Evolutionary conservation across 495 filamentous ascomycete genomes (phyloP).

Genomic region (Aspergillus heteromorphus): DNA sequence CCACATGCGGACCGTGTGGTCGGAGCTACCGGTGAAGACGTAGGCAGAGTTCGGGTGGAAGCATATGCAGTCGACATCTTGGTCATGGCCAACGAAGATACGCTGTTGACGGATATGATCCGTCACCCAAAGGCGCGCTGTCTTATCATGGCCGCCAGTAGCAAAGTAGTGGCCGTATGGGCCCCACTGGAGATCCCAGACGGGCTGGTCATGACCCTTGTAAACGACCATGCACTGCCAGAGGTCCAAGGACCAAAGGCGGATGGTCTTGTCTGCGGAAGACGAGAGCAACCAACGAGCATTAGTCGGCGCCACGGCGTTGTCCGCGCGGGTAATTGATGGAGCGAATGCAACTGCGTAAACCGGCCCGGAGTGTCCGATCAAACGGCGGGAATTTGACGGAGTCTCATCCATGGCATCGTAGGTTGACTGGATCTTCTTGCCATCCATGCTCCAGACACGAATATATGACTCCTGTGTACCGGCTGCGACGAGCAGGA

Average conservation of each 20-base stretch:
- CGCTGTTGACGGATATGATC: constrained; percentile 87
- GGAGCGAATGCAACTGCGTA: constrained; percentile 90
- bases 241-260: constrained; percentile 86
- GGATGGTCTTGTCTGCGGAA: constrained; percentile 78
- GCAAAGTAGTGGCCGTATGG: constrained; percentile 94
- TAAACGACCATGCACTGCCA: constrained; percentile 91
- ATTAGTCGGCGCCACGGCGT: constrained; percentile 50
- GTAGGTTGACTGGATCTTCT: constrained; percentile 48
- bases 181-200: constrained; percentile 86
- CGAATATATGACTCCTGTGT: constrained; percentile 93
- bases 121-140: constrained; percentile 82
- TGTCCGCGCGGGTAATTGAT: constrained; percentile 50
- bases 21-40: constrained; percentile 81
- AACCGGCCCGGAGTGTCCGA: constrained; percentile 86
- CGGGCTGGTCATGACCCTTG: constrained; percentile 80
- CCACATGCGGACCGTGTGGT: constrained; percentile 97
- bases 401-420: constrained; percentile 35
- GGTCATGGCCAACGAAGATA: constrained; percentile 87
- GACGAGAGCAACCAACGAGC: constrained; percentile 76
- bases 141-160: constrained; percentile 80
- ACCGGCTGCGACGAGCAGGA: constrained; percentile 74
- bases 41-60: constrained; percentile 94
- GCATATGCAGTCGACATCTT: constrained; percentile 73
- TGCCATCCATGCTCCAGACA: constrained; percentile 83
- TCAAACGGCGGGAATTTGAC: constrained; percentile 70